A percentile compares a stretch with the other conserved stretches of the same genome.
Evolutionary conservation across 305 asterid genomes (phyloP).

Genomic region (Nicotiana rustica): DNA sequence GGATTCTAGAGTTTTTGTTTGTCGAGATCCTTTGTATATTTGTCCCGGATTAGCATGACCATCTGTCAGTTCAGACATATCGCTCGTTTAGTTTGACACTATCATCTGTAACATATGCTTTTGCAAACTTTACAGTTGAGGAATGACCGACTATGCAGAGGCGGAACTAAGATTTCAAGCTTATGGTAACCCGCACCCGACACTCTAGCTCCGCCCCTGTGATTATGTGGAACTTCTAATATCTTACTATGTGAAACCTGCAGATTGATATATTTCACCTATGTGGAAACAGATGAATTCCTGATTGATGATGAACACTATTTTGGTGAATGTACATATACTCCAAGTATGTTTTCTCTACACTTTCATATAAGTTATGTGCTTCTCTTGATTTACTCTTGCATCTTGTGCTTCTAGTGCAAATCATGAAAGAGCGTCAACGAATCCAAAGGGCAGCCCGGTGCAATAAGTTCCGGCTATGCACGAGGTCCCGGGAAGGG

Average conservation of each 20-base stretch:
- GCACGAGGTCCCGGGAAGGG: too few relatives aligned
- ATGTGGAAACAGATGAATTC: not conserved
- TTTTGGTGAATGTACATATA: not conserved
- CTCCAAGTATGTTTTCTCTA: constrained; percentile 5
- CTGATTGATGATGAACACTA: not conserved
- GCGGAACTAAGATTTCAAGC: too few relatives aligned
- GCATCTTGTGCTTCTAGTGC: not conserved
- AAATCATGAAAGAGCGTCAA: too few relatives aligned
- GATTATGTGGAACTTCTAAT: not conserved
- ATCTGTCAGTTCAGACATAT: constrained; percentile 39
- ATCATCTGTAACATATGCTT: not conserved
- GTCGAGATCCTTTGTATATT: constrained; percentile 46
- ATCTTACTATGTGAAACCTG: not conserved
- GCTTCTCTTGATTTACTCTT: not conserved
- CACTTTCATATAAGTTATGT: not conserved
- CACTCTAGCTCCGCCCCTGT: too few relatives aligned
- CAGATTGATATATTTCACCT: not conserved
- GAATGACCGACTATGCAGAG: too few relatives aligned
- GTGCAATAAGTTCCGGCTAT: too few relatives aligned
- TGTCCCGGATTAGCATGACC: constrained; percentile 48
- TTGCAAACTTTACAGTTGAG: not conserved
- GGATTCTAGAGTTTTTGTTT: constrained; percentile 49
- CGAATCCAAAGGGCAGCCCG: too few relatives aligned
- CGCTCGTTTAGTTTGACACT: not conserved
- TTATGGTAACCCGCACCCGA: too few relatives aligned